A percentile compares a stretch with the other conserved stretches of the same genome.
Conservation (phyloP, 2,329 filamentous ascomycete species). For the Xylaria sp. region DNA sequence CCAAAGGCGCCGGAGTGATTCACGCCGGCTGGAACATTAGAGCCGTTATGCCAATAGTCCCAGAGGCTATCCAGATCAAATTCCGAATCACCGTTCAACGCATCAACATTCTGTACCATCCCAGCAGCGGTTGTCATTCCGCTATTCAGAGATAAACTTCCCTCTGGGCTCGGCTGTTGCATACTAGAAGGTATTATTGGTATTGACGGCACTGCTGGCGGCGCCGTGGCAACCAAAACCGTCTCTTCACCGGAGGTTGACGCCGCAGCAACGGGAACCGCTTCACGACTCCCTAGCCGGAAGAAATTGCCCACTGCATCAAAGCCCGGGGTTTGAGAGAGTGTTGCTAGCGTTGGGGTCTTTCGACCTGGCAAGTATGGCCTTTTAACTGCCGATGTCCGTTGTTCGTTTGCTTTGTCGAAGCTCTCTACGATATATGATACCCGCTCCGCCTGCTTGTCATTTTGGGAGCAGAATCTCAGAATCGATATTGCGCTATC, state of each 20-base stretch:
- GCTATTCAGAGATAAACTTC: conserved; percentile 44
- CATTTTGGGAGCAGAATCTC: conserved; percentile 59
- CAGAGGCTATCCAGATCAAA: conserved; percentile 39
- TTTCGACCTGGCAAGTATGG: conserved; percentile 45
- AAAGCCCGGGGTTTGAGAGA: conserved; percentile 43
- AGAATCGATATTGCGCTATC: conserved; percentile 60
- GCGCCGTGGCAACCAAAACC: conserved; percentile 25
- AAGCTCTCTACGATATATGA: conserved; percentile 63
- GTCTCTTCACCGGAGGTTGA: conserved; percentile 39
- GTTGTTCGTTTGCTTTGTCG: conserved; percentile 53
- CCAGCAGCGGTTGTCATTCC: conserved; percentile 39
- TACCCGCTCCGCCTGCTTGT: conserved; percentile 62
- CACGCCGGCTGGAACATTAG: conserved; percentile 18
- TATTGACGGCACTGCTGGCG: conserved; percentile 33
- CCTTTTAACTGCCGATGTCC: conserved; percentile 42
- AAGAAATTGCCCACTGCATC: conserved; percentile 50
- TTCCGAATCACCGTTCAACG: conserved; percentile 45
- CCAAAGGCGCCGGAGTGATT: conserved; percentile 18
- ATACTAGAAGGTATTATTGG: conserved; percentile 44
- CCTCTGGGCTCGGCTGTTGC: conserved; percentile 50
- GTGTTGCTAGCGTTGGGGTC: conserved; percentile 45
- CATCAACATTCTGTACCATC: conserved; percentile 43
- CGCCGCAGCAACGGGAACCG: conserved; percentile 32
- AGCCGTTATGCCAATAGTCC: conserved; percentile 30
- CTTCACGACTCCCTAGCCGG: conserved; percentile 30